Conservation (phyloP, 129 eudicot genomes). For the Flaveria sonorensis region DNA sequence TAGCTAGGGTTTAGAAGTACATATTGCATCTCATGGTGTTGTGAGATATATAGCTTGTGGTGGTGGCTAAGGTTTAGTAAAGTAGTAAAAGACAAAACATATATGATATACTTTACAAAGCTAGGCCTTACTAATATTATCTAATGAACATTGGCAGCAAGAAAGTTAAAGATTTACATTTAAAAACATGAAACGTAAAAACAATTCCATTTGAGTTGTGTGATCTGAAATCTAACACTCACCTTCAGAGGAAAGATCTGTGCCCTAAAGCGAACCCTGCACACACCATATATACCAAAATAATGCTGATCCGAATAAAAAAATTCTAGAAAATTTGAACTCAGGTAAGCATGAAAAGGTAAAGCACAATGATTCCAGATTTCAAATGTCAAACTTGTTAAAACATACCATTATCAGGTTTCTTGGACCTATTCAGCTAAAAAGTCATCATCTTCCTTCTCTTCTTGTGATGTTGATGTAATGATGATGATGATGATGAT, state of each 20-base stretch:
- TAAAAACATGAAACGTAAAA: constrained; percentile 5
- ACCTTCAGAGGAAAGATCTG: neutral
- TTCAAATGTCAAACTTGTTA: neutral
- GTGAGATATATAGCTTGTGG: too few relatives aligned
- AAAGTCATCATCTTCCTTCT: constrained; percentile 46
- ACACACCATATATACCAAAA: constrained; percentile 15
- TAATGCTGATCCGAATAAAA: constrained; percentile 1
- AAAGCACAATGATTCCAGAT: neutral
- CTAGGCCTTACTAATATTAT: neutral
- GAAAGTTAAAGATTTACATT: neutral
- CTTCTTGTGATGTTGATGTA: constrained; percentile 41
- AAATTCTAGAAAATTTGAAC: neutral
- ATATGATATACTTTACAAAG: neutral
- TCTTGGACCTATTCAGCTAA: constrained; percentile 48
- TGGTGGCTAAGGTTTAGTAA: too few relatives aligned
- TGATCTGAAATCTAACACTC: neutral
- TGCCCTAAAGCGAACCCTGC: constrained; percentile 22
- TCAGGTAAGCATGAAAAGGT: neutral
- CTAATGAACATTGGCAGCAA: neutral
- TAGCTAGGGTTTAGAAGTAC: too few relatives aligned
- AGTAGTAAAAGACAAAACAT: neutral
- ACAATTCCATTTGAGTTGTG: constrained; percentile 21
- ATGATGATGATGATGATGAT: constrained; percentile 28
- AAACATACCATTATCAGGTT: constrained; percentile 18
- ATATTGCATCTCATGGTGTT: too few relatives aligned